phyloP scores from a whole-genome alignment of 1,139 yeast genomes.

The Blastobotrys serpentis region DNA sequence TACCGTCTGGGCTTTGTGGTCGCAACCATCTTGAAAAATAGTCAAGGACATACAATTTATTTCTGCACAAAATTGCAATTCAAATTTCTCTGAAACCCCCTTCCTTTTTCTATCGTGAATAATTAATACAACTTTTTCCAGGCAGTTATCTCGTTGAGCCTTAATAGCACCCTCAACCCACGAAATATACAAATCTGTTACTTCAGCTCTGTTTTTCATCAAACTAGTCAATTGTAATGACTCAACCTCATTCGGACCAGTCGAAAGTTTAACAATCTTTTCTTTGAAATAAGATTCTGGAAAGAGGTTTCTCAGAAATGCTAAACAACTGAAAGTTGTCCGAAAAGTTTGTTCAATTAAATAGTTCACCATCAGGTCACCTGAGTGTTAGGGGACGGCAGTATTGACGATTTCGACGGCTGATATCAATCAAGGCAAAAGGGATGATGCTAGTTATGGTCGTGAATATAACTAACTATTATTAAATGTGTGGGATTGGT shows the following conservation, averaged over 20 bases:
- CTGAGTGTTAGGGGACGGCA: no score
- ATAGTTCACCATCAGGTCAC: no score
- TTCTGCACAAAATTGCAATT: background rate
- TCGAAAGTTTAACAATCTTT: background rate
- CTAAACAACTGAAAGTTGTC: constrained; percentile 1
- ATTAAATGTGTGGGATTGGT: no score
- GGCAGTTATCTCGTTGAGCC: background rate
- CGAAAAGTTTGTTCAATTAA: background rate
- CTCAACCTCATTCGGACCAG: background rate
- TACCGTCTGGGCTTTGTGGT: background rate
- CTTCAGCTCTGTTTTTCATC: background rate
- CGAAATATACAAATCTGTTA: background rate
- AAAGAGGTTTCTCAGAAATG: constrained; percentile 6
- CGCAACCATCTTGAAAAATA: background rate
- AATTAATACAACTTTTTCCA: background rate
- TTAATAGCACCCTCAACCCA: constrained; percentile 3
- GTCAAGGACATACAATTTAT: background rate
- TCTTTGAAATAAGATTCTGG: constrained; percentile 6
- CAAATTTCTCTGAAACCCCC: background rate
- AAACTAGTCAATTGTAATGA: background rate
- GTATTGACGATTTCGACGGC: no score
- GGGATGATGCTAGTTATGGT: no score
- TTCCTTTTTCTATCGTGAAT: background rate
- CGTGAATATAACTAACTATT: no score
- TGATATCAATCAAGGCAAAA: no score